phyloP scores from a whole-genome alignment of 2,329 filamentous ascomycete genomes.

The Verticillium dahliae region DNA sequence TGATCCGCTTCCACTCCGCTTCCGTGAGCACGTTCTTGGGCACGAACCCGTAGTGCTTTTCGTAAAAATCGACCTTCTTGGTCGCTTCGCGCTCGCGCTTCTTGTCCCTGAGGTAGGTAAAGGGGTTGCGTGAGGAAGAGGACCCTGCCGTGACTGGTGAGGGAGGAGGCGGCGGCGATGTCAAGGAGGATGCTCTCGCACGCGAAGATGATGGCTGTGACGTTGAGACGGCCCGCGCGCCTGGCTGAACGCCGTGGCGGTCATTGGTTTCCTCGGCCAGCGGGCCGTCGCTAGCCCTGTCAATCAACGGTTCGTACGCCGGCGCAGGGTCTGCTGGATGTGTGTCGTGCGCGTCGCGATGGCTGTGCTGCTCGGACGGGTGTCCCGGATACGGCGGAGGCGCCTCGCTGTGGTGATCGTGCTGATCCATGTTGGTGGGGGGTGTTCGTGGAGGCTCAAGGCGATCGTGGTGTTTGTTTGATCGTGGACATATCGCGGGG shows the following conservation, averaged over 20 bases:
- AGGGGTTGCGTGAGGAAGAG: background rate
- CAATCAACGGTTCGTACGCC: background rate
- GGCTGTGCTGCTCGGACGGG: background rate
- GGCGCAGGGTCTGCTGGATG: background rate
- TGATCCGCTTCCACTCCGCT: slow-evolving; percentile 8
- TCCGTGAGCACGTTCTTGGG: slow-evolving; percentile 13
- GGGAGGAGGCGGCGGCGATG: background rate
- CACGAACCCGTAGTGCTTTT: slow-evolving; percentile 13
- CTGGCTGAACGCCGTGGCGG: background rate
- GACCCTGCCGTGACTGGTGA: no score
- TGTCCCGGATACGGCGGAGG: background rate
- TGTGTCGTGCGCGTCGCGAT: background rate
- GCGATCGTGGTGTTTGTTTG: background rate
- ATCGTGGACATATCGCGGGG: background rate
- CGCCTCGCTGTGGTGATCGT: background rate
- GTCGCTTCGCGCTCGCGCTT: slow-evolving; percentile 1
- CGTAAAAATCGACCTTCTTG: slow-evolving; percentile 11
- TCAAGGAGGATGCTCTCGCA: background rate
- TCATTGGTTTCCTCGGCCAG: background rate
- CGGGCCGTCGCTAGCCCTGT: background rate
- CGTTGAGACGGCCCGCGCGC: background rate
- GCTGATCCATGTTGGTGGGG: background rate
- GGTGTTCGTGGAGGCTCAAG: background rate
- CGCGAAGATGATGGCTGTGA: background rate
- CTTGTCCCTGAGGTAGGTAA: slow-evolving; percentile 1